These are phyloP conservation scores for Rubus parviflorus DNA, from an alignment of 306 rosid species.

Conservation along the genomic window DNA sequence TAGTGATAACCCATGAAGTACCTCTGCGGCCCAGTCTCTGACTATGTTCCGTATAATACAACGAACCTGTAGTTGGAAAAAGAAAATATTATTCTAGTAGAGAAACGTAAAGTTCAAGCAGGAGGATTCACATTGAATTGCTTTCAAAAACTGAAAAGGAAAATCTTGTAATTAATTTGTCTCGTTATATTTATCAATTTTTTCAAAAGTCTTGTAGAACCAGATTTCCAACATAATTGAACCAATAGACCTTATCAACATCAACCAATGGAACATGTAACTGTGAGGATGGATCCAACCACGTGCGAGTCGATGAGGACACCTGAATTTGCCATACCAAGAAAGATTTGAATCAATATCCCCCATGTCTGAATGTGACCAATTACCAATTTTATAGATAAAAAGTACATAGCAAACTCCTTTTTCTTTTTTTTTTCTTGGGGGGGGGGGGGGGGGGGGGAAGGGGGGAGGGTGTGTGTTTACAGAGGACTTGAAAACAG, in stretches of 20 bases:
- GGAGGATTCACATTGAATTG: background rate
- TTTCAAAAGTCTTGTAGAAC: background rate
- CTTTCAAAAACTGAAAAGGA: background rate
- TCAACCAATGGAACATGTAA: slow-evolving; percentile 85
- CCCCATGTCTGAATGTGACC: no score
- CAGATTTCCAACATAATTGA: background rate
- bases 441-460: no score
- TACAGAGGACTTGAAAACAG: slow-evolving; percentile 2
- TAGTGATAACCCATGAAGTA: slow-evolving; percentile 30
- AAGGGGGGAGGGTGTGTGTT: no score
- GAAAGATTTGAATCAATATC: slow-evolving; percentile 9
- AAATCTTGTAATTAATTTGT: background rate
- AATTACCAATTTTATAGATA: no score
- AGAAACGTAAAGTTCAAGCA: background rate
- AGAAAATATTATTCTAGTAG: slow-evolving; percentile 1
- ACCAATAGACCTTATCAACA: slow-evolving; percentile 74
- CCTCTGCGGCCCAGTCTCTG: slow-evolving; percentile 98
- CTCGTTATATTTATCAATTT: background rate
- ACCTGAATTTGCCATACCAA: slow-evolving; percentile 46
- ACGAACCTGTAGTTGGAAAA: slow-evolving; percentile 61
- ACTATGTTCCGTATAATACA: slow-evolving; percentile 86
- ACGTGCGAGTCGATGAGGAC: slow-evolving; percentile 50
- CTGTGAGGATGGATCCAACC: slow-evolving; percentile 72
- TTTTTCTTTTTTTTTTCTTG: no score
- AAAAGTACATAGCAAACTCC: no score